phyloP scores from a whole-genome alignment of 331 rosid genomes.

The Acacia pycnantha region DNA sequence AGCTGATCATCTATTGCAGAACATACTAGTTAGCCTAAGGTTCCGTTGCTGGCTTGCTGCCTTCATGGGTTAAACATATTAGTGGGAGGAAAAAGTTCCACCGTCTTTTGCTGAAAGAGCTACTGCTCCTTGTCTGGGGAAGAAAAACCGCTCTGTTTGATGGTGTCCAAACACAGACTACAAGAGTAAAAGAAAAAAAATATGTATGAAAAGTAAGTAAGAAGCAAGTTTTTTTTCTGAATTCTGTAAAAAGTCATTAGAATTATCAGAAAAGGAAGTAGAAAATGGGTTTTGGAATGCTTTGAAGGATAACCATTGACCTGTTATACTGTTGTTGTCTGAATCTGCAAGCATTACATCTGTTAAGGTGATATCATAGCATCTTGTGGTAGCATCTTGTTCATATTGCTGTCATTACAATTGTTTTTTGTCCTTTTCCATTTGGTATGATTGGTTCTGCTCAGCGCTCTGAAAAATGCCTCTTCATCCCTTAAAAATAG shows the following conservation, averaged over 20 bases:
- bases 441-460: background rate
- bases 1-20: background rate
- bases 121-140: background rate
- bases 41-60: background rate
- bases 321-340: background rate
- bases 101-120: background rate
- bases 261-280: too few species aligned
- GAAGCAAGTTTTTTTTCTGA: background rate
- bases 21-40: background rate
- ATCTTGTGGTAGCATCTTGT: background rate
- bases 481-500: background rate
- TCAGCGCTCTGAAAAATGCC: background rate
- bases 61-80: background rate
- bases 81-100: background rate
- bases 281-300: background rate
- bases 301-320: background rate
- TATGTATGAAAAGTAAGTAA: background rate
- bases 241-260: background rate
- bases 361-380: too few species aligned
- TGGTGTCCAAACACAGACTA: conserved; percentile 3
- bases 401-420: background rate
- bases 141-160: background rate
- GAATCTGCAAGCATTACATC: too few species aligned
- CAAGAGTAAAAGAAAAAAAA: background rate
- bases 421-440: background rate